Percentiles rank a stretch among this genome's conserved stretches.
Evolutionary conservation across 305 asterid species (phyloP).

Genomic region (Fraxinus nigra): DNA sequence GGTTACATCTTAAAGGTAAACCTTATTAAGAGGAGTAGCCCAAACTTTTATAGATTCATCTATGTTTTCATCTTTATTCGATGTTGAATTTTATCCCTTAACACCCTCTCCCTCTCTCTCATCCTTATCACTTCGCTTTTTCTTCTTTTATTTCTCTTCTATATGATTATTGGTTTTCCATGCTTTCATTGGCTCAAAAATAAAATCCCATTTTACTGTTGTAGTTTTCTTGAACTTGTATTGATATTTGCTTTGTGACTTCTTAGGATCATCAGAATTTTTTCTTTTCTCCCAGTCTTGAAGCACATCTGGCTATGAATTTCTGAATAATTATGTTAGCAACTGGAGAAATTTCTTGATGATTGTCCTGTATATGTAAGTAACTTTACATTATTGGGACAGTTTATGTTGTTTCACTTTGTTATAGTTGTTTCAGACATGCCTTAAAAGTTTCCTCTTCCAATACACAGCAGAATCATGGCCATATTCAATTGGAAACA

Average conservation of each 20-base stretch:
- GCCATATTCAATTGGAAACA: conserved; percentile 6
- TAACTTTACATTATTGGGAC: neutral
- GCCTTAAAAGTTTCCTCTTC: neutral
- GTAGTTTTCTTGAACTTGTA: conserved; percentile 27
- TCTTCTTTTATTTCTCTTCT: conserved; percentile 12
- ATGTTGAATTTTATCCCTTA: no score
- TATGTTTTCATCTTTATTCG: no score
- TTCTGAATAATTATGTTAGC: conserved; percentile 19
- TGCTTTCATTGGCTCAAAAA: conserved; percentile 29
- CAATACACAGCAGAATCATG: neutral
- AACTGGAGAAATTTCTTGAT: conserved; percentile 10
- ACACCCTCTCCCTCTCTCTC: neutral
- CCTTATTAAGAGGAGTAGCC: no score
- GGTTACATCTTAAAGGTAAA: no score
- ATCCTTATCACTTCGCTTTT: conserved; percentile 20
- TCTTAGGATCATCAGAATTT: conserved; percentile 14
- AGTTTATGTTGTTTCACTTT: conserved; percentile 2
- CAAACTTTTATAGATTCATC: no score
- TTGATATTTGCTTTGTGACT: conserved; percentile 15
- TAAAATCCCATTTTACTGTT: conserved; percentile 22
- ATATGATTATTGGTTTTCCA: conserved; percentile 24
- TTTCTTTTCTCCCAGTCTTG: conserved; percentile 1
- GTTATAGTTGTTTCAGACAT: neutral
- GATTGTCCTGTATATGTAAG: conserved; percentile 30
- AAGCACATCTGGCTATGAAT: conserved; percentile 11